Base-by-base conservation (phyloP, 495 filamentous ascomycete genomes). In the Penicillium arizonense region DNA sequence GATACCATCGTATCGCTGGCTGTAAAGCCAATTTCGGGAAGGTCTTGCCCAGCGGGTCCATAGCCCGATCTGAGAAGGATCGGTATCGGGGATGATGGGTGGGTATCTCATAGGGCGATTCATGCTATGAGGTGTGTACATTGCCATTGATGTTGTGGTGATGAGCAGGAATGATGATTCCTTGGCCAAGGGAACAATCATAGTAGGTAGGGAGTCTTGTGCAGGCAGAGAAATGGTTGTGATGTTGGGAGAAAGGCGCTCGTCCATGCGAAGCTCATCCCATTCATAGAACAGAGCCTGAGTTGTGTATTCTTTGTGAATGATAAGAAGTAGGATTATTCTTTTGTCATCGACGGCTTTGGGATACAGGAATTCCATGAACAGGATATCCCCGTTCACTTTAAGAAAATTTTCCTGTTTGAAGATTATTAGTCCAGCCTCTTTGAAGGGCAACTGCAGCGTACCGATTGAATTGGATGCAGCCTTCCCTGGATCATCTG, bases 321-420 rank as follows among this genome's bases (percentile, higher is more conserved):
- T 67, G 18, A 97, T 76, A 4, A 96, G 66, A 24, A 96, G 73
- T 8, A 97, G 75, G 32, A 95, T 86, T 37, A 95, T 87, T 34
- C 78, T 75, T 13, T 79, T 68, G 44, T 87, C 82, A 52, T 85
- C 81, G 18, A 63, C 60, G 9, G 78, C 61, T 5, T 77, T 77
- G 5, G 92, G 87, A 52, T 89, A 83, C 5, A 98, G 80, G 54
- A 97, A 98, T 28, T 92, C 88, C 73, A 96, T 86, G 58, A 90
- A 87, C 49, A 91, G 71, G 32, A 97, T 90, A 12, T 84, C 76
- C 1, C 93, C 91, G 20, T 84, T 79, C 11, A 91, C 71, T 36
- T 76, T 64, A 30, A 88, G 77, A 20, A 81, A 74, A 38, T 77
- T 77, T 59, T 85, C 79, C 67, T 82, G 32, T 40, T 16, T 3